phyloP scores from a whole-genome alignment of 441 rosid genomes.

The Cnidoscolus chayamansa region DNA sequence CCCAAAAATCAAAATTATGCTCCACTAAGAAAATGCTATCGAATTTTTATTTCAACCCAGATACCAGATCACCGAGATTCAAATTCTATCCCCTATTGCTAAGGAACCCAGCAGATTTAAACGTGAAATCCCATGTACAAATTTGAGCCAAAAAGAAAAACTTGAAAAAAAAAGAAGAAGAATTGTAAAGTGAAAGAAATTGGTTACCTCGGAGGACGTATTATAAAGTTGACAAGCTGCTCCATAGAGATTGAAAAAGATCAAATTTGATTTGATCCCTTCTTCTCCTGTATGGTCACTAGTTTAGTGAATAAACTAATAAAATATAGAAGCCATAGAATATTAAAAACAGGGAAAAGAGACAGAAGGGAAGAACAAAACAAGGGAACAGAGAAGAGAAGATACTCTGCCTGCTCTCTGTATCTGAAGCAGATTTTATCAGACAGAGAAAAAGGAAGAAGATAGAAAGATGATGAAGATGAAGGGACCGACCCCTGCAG shows the following conservation, averaged over 20 bases:
- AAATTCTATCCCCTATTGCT: constrained; percentile 9
- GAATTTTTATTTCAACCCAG: constrained; percentile 6
- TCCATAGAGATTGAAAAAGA: constrained; percentile 56
- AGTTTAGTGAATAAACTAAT: constrained; percentile 20
- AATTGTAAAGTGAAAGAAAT: constrained; percentile 6
- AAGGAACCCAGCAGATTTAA: constrained; percentile 22
- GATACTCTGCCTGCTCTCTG: constrained; percentile 6
- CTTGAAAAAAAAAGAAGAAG: not conserved
- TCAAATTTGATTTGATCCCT: constrained; percentile 14
- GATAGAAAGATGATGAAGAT: constrained; percentile 7
- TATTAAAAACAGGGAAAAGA: constrained; percentile 3
- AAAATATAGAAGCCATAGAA: not conserved
- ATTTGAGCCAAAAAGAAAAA: not conserved
- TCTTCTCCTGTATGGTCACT: constrained; percentile 9
- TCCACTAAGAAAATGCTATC: constrained; percentile 7
- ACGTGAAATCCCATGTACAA: not conserved
- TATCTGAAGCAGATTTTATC: constrained; percentile 13
- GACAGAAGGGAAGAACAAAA: not conserved
- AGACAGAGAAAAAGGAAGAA: constrained; percentile 11
- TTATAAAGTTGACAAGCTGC: constrained; percentile 88
- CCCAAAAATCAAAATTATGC: constrained; percentile 1
- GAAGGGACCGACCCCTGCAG: constrained; percentile 6
- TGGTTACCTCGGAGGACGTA: constrained; percentile 84
- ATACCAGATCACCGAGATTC: constrained; percentile 16
- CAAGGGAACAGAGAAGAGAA: not conserved